Base-by-base conservation (phyloP, 176 grass and related monocot genomes). In the Oryza rufipogon region DNA sequence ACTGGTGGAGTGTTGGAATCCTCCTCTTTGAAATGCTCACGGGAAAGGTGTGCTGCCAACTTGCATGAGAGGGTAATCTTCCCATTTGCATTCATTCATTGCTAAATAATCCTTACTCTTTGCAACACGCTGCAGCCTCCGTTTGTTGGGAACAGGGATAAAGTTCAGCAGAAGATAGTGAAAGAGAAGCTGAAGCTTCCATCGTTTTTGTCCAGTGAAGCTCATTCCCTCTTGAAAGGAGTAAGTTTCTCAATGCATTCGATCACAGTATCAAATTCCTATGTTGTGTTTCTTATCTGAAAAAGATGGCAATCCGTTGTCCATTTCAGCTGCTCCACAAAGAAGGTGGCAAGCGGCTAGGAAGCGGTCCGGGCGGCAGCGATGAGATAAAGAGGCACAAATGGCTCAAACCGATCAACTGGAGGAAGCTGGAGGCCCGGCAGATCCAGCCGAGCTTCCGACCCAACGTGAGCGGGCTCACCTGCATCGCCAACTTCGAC, bases 1-100 rank as follows among this genome's bases (percentile, higher is more conserved):
- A 98, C 81, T 98, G 93, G 96, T 98, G 96, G 96, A 98, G 96
- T 22, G 91, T 95, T 66, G 96, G 96, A 68, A 95, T 98, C 81
- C 86, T 98, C 34, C 86, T 98, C 32, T 95, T 95, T 86, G 96
- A 98, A 93, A 98, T 98, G 96, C 91, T 98, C 70, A 98, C 96
- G 0, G 91, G 96, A 58, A 98, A 87, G 91, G 96, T 95, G 51
- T 71, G 80, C 72, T 74, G n/a, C 42, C 6, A 80, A 34, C 28
- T 85, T 68, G 19, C 41, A 34, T 67, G 12, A 63, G 0, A 32
- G 3, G 9, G 14, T 20, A 64, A 73, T 44, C 44, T 76, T 86
- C 33, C 77, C n/a, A 51, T 13, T 5, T 64, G 49, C 17, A 69
- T 64, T 19, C 28, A 58, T 76, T 28, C 3, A 10, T 58, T 28